Evolutionary conservation across 495 filamentous ascomycete genomes (phyloP).

Genomic region (Schizothecium vesticola): DNA sequence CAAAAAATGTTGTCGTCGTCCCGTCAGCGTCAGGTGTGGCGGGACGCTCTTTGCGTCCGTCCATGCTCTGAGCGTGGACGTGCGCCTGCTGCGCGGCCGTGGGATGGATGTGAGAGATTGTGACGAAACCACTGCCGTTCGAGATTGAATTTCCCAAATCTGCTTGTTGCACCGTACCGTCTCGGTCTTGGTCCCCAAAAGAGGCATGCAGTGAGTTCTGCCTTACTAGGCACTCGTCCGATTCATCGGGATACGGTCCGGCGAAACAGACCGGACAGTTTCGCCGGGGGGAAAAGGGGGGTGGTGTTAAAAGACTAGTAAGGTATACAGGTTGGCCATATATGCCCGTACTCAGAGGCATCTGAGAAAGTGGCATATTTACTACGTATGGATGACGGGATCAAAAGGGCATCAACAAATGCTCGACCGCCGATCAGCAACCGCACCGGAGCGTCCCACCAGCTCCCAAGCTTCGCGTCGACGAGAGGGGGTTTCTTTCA

Average conservation of each 20-base stretch:
- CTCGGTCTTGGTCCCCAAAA: background rate
- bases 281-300: background rate
- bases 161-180: background rate
- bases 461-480: background rate
- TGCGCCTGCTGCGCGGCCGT: background rate
- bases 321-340: background rate
- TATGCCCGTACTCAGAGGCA: background rate
- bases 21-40: background rate
- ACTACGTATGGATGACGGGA: background rate
- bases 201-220: background rate
- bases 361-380: background rate
- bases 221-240: too few relatives aligned
- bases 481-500: background rate
- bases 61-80: background rate
- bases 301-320: too few relatives aligned
- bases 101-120: background rate
- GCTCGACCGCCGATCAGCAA: background rate
- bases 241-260: background rate
- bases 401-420: background rate
- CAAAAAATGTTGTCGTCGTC: too few relatives aligned
- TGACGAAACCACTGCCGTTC: background rate
- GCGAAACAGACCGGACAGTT: background rate
- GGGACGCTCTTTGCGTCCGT: background rate
- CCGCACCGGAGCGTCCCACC: background rate
- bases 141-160: background rate